A percentile compares a stretch with the other conserved stretches of the same genome.
These are phyloP conservation scores for Fusarium veterinarium DNA, from an alignment of 2,329 filamentous ascomycete genomes.

Conservation along the genomic window DNA sequence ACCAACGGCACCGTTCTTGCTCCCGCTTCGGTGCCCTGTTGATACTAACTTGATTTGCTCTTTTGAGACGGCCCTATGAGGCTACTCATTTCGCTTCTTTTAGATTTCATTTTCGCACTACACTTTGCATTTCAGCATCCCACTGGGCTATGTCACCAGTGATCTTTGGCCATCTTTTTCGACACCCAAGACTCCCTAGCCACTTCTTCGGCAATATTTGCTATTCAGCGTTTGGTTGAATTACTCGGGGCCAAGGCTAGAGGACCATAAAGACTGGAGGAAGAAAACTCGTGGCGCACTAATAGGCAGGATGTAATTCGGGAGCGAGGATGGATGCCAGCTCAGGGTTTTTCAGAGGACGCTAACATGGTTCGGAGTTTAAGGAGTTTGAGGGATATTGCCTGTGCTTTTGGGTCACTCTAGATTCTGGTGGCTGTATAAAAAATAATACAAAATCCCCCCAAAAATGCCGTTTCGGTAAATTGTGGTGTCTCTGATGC, in stretches of 20 bases:
- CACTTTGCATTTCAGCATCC: background rate
- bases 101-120: conserved; percentile 11
- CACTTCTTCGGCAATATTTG: conserved; percentile 11
- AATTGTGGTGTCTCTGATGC: background rate
- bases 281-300: conserved; percentile 28
- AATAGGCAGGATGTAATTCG: conserved; percentile 19
- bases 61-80: conserved; percentile 2
- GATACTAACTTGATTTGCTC: background rate
- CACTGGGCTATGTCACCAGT: background rate
- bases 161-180: conserved; percentile 5
- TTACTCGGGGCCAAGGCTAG: conserved; percentile 31
- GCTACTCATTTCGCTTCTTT: background rate
- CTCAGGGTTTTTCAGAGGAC: conserved; percentile 5
- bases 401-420: background rate
- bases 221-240: conserved; percentile 29
- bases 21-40: too few species aligned
- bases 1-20: too few species aligned
- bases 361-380: conserved; percentile 6
- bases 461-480: background rate
- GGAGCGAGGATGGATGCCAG: conserved; percentile 18
- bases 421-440: conserved; percentile 5
- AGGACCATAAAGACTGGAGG: conserved; percentile 11
- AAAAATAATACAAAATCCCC: background rate
- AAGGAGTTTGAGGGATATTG: background rate
- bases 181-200: conserved; percentile 8